Evolutionary conservation across 2,329 filamentous ascomycete genomes (phyloP).

Genomic region (Trichoderma sp.): DNA sequence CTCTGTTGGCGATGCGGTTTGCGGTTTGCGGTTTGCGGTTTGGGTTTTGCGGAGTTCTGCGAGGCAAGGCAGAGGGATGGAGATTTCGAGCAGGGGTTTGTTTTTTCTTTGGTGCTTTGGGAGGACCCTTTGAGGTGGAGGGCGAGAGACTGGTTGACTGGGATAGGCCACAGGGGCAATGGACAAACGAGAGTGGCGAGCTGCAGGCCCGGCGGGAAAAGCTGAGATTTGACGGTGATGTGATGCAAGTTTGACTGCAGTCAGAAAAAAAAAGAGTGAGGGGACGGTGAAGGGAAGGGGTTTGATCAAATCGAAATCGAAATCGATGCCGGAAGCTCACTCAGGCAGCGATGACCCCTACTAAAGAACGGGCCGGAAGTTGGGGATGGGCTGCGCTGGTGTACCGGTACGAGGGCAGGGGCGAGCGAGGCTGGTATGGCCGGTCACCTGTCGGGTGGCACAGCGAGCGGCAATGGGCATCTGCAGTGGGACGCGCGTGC

Average conservation of each 20-base stretch:
- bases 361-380: not conserved
- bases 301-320: slow-evolving; percentile 8
- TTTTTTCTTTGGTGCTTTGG: not conserved
- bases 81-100: slow-evolving; percentile 7
- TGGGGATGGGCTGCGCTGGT: not conserved
- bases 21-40: not conserved
- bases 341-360: slow-evolving; percentile 18
- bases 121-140: not conserved
- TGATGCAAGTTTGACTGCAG: not conserved
- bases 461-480: not conserved
- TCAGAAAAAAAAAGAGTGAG: not conserved
- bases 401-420: not conserved
- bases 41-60: not conserved
- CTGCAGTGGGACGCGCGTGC: not conserved
- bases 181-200: slow-evolving; percentile 3
- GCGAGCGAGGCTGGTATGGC: not conserved
- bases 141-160: not conserved
- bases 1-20: not conserved
- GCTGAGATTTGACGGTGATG: not conserved
- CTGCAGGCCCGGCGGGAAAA: slow-evolving; percentile 5
- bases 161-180: not conserved
- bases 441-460: not conserved
- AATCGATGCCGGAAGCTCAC: not conserved
- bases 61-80: not conserved
- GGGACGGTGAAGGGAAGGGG: slow-evolving; percentile 17